Conservation (phyloP, 1,284 basidiomycete genomes). For the Bondarzewia mesenterica region DNA sequence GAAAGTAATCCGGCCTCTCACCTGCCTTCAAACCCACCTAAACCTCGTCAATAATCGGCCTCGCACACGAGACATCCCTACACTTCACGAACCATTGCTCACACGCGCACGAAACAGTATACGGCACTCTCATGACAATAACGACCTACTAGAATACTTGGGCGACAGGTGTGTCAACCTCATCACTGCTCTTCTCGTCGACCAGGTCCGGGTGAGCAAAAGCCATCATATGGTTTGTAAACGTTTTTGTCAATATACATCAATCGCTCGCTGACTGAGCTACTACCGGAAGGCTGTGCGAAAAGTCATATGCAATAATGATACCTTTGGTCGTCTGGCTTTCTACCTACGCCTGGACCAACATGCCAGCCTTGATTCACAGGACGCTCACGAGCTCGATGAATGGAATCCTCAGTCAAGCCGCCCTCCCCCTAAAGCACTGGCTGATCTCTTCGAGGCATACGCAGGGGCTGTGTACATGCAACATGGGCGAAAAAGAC, state of each 20-base stretch:
- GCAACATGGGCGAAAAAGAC: conserved; percentile 19
- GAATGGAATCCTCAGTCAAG: conserved; percentile 13
- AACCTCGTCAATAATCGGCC: conserved; percentile 4
- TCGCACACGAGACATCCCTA: conserved; percentile 4
- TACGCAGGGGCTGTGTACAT: conserved; percentile 23
- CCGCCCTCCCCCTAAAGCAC: conserved; percentile 20
- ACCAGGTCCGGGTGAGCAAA: conserved; percentile 18
- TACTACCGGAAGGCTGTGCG: conserved; percentile 13
- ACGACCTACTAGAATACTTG: conserved; percentile 26
- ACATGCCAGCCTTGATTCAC: conserved; percentile 16
- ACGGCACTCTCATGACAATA: conserved; percentile 19
- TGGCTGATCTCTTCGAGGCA: conserved; percentile 26
- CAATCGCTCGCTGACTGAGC: neutral
- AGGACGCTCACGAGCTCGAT: conserved; percentile 10
- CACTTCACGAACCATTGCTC: conserved; percentile 3
- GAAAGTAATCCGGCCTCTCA: neutral
- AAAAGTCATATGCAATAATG: conserved; percentile 21
- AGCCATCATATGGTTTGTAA: conserved; percentile 19
- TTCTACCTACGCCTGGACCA: conserved; percentile 19
- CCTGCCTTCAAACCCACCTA: conserved; percentile 6
- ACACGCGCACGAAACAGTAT: conserved; percentile 14
- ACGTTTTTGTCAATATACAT: neutral
- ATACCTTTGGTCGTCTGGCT: conserved; percentile 24
- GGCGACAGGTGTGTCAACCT: conserved; percentile 26
- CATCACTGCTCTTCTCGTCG: conserved; percentile 20